Conservation (phyloP, 129 eudicot genomes). For the Arctium lappa region DNA sequence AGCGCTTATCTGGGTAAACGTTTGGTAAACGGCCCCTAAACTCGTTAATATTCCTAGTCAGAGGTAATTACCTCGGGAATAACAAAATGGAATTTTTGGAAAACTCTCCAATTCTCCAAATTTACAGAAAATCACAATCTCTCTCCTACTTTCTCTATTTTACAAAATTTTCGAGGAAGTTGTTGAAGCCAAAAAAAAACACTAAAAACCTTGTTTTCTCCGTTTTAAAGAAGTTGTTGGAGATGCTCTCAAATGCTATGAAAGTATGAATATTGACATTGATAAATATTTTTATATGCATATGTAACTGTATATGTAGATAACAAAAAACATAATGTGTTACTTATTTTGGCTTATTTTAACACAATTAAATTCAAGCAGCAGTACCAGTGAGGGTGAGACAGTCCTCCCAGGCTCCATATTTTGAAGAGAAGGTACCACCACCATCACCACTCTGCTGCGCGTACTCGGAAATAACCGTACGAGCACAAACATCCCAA, state of each 20-base stretch:
- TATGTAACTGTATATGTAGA: not conserved
- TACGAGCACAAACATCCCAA: slow-evolving; percentile 42
- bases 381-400: slow-evolving; percentile 24
- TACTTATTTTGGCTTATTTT: not conserved
- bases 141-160: not conserved
- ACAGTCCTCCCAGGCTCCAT: slow-evolving; percentile 40
- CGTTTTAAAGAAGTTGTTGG: not conserved
- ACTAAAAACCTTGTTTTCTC: too few species aligned
- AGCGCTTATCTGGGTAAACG: too few species aligned
- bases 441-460: slow-evolving; percentile 34
- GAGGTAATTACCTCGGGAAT: too few species aligned
- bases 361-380: slow-evolving; percentile 24
- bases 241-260: not conserved
- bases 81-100: too few species aligned
- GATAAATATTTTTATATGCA: not conserved
- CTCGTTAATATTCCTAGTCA: too few species aligned
- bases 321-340: not conserved
- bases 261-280: not conserved
- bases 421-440: slow-evolving; percentile 34
- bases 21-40: too few species aligned
- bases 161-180: not conserved
- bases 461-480: slow-evolving; percentile 24
- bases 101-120: too few species aligned
- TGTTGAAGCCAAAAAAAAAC: too few species aligned
- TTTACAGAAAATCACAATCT: not conserved